Base-by-base conservation (phyloP, 257 asterid species). In the Galeopsis tetrahit region DNA sequence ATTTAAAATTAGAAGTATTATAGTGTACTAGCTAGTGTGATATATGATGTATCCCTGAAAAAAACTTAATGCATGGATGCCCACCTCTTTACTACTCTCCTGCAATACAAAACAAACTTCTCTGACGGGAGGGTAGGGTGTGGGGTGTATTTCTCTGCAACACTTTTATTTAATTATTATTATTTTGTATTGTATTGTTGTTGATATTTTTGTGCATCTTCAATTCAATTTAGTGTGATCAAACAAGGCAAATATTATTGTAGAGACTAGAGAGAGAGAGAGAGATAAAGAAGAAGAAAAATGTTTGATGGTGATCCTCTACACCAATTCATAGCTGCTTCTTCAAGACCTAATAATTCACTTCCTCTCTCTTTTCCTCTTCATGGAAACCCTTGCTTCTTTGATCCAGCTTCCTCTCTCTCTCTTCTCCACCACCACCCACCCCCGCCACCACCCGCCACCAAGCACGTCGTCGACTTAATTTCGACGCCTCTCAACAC, bases 261-360 rank as follows among this genome's bases (percentile, higher is more conserved):
- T 21, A 21, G 28, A 21, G 1, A 21, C 28, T 21, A 64, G 57
- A 53, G 40, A 61, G 59, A 68, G 64, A 36, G 55, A 62, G 21
- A 58, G 34, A 33, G 10, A 10, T 17, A 40, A 34, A 1, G 7
- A 14, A 44, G 14, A 68, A 48, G n/a, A 57, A 81, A 31, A 80
- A 87, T 87, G 96, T 89, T 87, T 79, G 87, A 85, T 80, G 90
- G 88, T 13, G 83, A 75, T 60, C 90, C 85, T 43, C 82, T 85
- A 49, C 93, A 84, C 68, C 90, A 86, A 68, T 82, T 85, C 85
- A 74, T 88, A 55, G 84, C 85, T 48, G 83, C 84, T 57, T 77
- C 89, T 33, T 79, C 89, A 33, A 77, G 86, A 74, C 69, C 79
- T 9, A 13, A 44, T 78, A 86, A 17, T 74, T 81, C 6, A 80